Base-by-base conservation (phyloP, 371 early-diverging fungal species). In the Mucor velutinosus region DNA sequence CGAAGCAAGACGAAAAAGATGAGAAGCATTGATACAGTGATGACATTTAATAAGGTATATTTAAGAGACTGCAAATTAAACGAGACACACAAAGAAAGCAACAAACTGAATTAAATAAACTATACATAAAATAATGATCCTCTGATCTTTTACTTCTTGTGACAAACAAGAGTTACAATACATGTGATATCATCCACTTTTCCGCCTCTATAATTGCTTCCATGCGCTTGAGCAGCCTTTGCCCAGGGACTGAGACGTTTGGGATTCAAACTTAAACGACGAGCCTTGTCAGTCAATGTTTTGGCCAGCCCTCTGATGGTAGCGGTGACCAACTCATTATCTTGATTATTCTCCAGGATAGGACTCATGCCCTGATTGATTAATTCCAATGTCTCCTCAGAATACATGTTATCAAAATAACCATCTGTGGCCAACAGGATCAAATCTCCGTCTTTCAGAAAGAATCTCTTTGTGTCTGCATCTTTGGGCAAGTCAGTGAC, bases 351-450 rank as follows among this genome's bases (percentile, higher is more conserved):
- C 5, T 76, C 67, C 45, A 45, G 2, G 17, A 83, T 60, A 51
- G 76, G 72, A 19, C 73, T 76, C 75, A 86, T 73, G 8, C 76
- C 76, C 2, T 73, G 58, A 37, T 87, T 83, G 10, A 90, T 80
- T 27, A 87, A 39, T 39, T 77, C 77, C 23, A 88, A 66, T 5
- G 87, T 87, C 51, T 90, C 91, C n/a, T 86, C 75, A 1, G 86
- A 67, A 64, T 85, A 89, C 12, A 90, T 86, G 72, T 90, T 90
- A 63, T 90, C 91, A 74, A 89, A 89, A 62, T 89, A 88, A 0
- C 91, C 91, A 67, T 90, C 91, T 0, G 91, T 89, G 0, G 88
- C 91, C 35, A 90, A 58, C n/a, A 90, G 69, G 59, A 90, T 85
- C 37, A 90, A 76, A 64, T 90, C 91, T 10, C 87, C 87, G 68